phyloP scores from a whole-genome alignment of 768 basidiomycete genomes.

The Royoungia palumana region DNA sequence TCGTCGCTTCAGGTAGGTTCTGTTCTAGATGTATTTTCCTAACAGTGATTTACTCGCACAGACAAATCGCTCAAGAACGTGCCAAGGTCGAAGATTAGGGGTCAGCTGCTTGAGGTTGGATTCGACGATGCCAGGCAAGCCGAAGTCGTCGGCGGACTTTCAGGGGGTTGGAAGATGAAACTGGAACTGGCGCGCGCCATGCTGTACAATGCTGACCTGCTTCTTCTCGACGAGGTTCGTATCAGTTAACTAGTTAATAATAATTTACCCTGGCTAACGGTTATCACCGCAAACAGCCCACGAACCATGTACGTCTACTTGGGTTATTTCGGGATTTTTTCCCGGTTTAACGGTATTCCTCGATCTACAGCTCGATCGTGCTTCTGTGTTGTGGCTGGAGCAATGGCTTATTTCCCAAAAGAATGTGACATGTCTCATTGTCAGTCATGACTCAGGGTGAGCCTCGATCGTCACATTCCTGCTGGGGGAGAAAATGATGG shows the following conservation, averaged over 20 bases:
- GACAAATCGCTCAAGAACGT: constrained; percentile 66
- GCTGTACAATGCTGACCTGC: constrained; percentile 89
- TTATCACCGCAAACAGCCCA: constrained; percentile 55
- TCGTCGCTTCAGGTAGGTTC: constrained; percentile 75
- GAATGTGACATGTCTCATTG: constrained; percentile 85
- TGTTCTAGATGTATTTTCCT: constrained; percentile 6
- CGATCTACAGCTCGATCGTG: constrained; percentile 61
- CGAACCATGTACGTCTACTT: constrained; percentile 71
- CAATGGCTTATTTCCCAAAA: constrained; percentile 78
- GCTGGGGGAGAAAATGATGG: constrained; percentile 7
- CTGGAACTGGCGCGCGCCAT: constrained; percentile 94
- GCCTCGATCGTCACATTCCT: constrained; percentile 26
- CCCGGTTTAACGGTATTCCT: constrained; percentile 13
- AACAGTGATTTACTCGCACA: constrained; percentile 26
- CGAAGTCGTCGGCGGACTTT: constrained; percentile 83
- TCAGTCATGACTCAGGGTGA: constrained; percentile 95
- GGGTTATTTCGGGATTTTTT: constrained; percentile 15
- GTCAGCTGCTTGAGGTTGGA: constrained; percentile 82
- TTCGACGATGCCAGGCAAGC: constrained; percentile 85
- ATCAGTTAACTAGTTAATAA: constrained; percentile 18
- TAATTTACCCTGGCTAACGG: constrained; percentile 18
- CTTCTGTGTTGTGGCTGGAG: constrained; percentile 90
- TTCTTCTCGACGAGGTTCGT: constrained; percentile 79
- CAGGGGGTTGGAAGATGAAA: constrained; percentile 99
- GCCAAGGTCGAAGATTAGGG: constrained; percentile 67